Evolutionary conservation across 208 protist genomes (phyloP).

Genomic region (Leishmania gerbilli): DNA sequence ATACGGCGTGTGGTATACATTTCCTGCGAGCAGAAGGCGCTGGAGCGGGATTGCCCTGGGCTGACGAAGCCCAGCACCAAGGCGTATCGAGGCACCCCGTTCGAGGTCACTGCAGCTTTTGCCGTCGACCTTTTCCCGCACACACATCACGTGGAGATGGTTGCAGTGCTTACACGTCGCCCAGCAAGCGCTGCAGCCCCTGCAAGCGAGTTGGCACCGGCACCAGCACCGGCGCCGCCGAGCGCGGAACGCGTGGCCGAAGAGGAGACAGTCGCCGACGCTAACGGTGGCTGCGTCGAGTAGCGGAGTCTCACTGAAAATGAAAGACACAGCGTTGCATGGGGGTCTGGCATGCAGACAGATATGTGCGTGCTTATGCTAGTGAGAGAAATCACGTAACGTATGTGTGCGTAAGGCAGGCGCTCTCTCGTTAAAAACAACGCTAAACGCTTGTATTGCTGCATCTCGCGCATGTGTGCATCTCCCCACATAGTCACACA

Average conservation of each 20-base stretch:
- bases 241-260: neutral
- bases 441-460: neutral
- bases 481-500: neutral
- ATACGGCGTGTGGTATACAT: conserved; percentile 96
- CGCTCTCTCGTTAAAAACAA: neutral
- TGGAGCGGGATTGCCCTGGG: conserved; percentile 85
- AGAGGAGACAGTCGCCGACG: neutral
- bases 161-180: conserved; percentile 85
- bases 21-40: conserved; percentile 93
- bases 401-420: neutral
- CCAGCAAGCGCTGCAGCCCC: neutral
- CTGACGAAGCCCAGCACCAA: conserved; percentile 82
- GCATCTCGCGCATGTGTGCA: neutral
- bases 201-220: neutral
- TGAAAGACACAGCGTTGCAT: neutral
- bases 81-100: conserved; percentile 80
- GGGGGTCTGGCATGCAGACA: neutral
- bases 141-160: conserved; percentile 95
- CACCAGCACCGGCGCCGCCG: neutral
- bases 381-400: neutral
- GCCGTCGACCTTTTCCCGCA: conserved; percentile 97
- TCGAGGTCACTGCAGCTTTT: conserved; percentile 81
- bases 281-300: neutral
- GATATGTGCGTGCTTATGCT: neutral
- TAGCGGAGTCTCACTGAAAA: neutral